Base-by-base conservation (phyloP, 208 protist genomes). In the Balamuthia mandrillaris region DNA sequence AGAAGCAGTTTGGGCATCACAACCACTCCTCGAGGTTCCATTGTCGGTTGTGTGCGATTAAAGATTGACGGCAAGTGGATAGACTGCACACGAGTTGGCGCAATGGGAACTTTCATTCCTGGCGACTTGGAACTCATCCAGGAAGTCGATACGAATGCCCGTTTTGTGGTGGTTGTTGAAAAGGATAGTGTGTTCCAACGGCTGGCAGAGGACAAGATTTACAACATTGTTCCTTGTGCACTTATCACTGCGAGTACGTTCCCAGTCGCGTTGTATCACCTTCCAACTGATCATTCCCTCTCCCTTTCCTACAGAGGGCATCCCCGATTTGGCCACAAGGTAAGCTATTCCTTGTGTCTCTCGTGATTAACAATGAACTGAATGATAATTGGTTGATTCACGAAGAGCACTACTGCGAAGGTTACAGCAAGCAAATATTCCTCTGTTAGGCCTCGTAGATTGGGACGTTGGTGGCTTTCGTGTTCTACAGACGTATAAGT, bases 151-250 rank as follows among this genome's bases (percentile, higher is more conserved):
- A 39, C 74, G 21, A 33, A 27, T 44, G 47, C 74, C 21, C 45
- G 74, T 3, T 61, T 65, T 35, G 61, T 81, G 49, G 37, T 81
- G 12, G 74, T 81, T 1, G 74, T 81, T 4, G 74, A 81, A 35
- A 81, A 81, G 49, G 74, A 81, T 35, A 35, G 49, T 10, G 51
- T 81, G 0, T 81, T 81, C 12, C 74, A 81, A 51, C 74, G 74
- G 7, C 45, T 81, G 2, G 45, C 74, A 0, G 74, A 81, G n/a
- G 74, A 81, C 37, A 60, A 41, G 24, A 14, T 81, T 6, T 81
- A 37, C 31, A 41, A 81, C 51, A 81, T 51, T 10, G 33, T 81
- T 10, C 74, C 74, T 41, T 44, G 74, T 27, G 33, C 61, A 0
- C 16, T 81, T 10, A 63, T 81, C 47, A 81, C 74, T 14, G 74